Base-by-base conservation (phyloP, 2,329 filamentous ascomycete genomes). In the Fusarium fracticaudum region DNA sequence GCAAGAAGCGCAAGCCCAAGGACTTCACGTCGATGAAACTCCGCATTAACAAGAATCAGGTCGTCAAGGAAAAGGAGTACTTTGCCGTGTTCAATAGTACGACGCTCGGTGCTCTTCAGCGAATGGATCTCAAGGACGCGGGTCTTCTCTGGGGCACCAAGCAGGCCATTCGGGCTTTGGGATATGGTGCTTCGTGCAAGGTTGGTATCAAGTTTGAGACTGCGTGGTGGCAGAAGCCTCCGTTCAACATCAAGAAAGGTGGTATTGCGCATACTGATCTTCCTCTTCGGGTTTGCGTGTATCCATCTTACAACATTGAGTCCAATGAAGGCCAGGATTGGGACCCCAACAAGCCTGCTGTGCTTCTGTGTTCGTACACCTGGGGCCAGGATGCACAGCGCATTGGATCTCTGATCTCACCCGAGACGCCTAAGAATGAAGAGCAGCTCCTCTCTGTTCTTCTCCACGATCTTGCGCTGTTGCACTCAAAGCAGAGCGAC, bases 161-260 rank as follows among this genome's bases (percentile, higher is more conserved):
- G 41, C 73, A 73, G 5, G 80, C 80, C 0, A 81, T 82, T 8
- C 74, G 80, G 12, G 72, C 75, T 9, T 66, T 82, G 18, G 78
- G 78, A 8, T 81, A 81, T 14, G 80, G 80, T 6, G 76, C 77
- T 0, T 76, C 79, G 0, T 70, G 70, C 5, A 82, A 82, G 50
- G 78, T 82, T 4, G 80, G 66, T 1, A 74, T 81, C 29, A 82
- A 81, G 43, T 85, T 85, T 60, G 77, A 79, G 55, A 72, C 74
- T 1, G 68, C 79, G 2, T 82, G 79, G 79, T 79, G 75, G 75
- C 66, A 73, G 24, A 13, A 64, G 10, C 40, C 31, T 0, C 63
- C 63, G 0, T 71, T 74, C 20, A 50, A 61, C 3, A 76, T 77
- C 11, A 61, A 18, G 0, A 18, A 66, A 1, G 76, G 73, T 0